phyloP scores from a whole-genome alignment of 176 grass and related monocot species.

The Olyra latifolia region DNA sequence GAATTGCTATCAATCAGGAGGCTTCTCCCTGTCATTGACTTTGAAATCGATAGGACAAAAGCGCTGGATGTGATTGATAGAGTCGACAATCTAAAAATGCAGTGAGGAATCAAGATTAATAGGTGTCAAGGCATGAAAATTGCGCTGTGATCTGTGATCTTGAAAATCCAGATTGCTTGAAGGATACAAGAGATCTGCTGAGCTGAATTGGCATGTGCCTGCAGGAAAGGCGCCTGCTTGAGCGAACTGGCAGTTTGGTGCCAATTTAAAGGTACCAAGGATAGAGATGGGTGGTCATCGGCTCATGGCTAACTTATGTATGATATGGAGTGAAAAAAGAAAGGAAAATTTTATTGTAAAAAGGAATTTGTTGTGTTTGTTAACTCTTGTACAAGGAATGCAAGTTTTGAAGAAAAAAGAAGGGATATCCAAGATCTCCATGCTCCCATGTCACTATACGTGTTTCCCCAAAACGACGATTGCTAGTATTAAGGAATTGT shows the following conservation, averaged over 20 bases:
- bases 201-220: background rate
- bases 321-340: constrained; percentile 40
- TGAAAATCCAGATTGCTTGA: constrained; percentile 23
- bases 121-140: constrained; percentile 11
- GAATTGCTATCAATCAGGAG: constrained; percentile 68
- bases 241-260: background rate
- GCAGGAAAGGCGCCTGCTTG: background rate
- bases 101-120: constrained; percentile 25
- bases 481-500: background rate
- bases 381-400: constrained; percentile 51
- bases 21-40: constrained; percentile 77
- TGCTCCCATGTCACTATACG: background rate
- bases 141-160: constrained; percentile 16
- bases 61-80: constrained; percentile 89
- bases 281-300: constrained; percentile 20
- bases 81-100: constrained; percentile 73
- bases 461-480: constrained; percentile 3
- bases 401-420: constrained; percentile 42
- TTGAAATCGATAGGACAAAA: constrained; percentile 74
- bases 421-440: background rate
- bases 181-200: background rate
- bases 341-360: constrained; percentile 34
- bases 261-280: constrained; percentile 1
- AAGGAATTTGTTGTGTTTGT: constrained; percentile 50
- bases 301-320: constrained; percentile 41